Base-by-base conservation (phyloP, 2,329 filamentous ascomycete species). In the Venturia nashicola region DNA sequence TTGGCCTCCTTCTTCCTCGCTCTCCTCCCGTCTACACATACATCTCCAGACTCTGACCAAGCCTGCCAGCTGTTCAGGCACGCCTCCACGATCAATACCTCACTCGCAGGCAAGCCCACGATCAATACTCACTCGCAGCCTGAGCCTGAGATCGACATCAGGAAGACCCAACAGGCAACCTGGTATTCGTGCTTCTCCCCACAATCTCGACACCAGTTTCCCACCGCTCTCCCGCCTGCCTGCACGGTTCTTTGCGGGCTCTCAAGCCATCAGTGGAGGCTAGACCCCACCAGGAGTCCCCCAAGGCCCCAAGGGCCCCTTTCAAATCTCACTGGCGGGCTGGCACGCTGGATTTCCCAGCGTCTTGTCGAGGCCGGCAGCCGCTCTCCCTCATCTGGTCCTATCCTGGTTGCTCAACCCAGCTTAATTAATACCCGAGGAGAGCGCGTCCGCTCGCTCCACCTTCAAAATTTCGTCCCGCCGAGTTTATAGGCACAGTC, bases 401-500 rank as follows among this genome's bases (percentile, higher is more conserved):
- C 32, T 20, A 57, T 14, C 51, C 51, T 57, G 51, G 51, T 20
- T 20, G 51, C 18, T 14, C 32, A 57, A n/a, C n/a, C n/a, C n/a
- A 36, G 51, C 51, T 57, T 36, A n/a, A 57, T 57, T 57, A 57
- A 57, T 39, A 57, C 36, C 51, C 32, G n/a, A 36, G 51, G 18
- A 14, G 32, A 51, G 46, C 46, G 46, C 20, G 46, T 27, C 46
- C 51, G 40, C 44, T 34, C 60, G 36, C 44, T 46, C 40, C 42
- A 46, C 44, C 60, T 34, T 46, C 60, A 62, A 62, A 48, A 62
- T 62, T 62, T 51, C 42, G 23, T 43, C 40, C 18, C 60, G 42
- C 20, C 11, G 16, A 46, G n/a, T 23, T 27, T 51, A 36, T 48
- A 48, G 44, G 9, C n/a, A 34, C 20, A 14, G 4, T 23, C 42